Evolutionary conservation across 2,329 filamentous ascomycete species (phyloP).

Genomic region (Fusarium sp.): DNA sequence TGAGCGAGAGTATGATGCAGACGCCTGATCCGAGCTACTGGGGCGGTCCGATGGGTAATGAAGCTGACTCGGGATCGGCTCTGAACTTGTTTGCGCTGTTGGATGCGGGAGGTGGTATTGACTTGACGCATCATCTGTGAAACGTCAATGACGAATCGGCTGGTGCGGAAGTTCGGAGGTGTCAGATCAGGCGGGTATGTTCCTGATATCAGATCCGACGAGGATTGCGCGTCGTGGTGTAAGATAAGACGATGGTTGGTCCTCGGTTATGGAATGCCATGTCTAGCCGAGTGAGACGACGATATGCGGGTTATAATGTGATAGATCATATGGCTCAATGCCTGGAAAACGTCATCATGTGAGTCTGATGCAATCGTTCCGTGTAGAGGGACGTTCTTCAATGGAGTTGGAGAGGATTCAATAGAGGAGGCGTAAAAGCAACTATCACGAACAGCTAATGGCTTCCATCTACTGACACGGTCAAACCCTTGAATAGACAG

Average conservation of each 20-base stretch:
- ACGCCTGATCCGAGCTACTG: slow-evolving; percentile 55
- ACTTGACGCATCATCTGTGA: slow-evolving; percentile 55
- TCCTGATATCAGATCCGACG: background rate
- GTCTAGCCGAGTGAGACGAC: slow-evolving; percentile 8
- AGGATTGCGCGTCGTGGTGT: background rate
- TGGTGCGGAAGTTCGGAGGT: slow-evolving; percentile 18
- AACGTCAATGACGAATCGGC: background rate
- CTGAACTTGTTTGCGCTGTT: slow-evolving; percentile 62
- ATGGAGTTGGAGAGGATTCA: background rate
- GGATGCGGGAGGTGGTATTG: slow-evolving; percentile 62
- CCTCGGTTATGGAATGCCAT: slow-evolving; percentile 1
- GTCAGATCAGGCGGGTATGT: background rate
- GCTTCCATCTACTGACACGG: background rate
- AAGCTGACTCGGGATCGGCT: slow-evolving; percentile 55
- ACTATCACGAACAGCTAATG: background rate
- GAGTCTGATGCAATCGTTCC: background rate
- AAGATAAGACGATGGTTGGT: background rate
- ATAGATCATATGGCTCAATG: background rate
- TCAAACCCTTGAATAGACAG: too few species aligned
- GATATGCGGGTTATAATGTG: background rate
- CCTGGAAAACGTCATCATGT: background rate
- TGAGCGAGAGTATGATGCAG: slow-evolving; percentile 51
- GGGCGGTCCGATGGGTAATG: slow-evolving; percentile 49
- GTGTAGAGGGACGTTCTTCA: background rate
- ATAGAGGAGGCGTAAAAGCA: background rate